Percentiles rank a stretch among this genome's conserved stretches.
Evolutionary conservation across 1,284 basidiomycete species (phyloP).

Genomic region (Phylloporus gajari): DNA sequence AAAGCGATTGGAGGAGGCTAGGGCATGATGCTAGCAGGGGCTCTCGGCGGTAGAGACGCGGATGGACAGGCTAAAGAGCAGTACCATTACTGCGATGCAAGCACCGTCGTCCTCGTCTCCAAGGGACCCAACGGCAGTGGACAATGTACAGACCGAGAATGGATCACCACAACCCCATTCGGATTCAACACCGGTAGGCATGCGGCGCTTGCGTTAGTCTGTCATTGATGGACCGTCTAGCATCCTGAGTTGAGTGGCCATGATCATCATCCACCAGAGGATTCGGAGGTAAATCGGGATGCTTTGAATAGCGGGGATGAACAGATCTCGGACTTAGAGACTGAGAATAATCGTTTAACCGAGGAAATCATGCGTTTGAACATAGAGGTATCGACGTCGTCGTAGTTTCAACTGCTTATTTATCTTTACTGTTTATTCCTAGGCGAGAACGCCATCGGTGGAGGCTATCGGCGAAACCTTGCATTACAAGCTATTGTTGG

Average conservation of each 20-base stretch:
- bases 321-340: slow-evolving; percentile 52
- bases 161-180: slow-evolving; percentile 26
- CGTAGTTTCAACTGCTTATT: neutral
- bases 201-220: slow-evolving; percentile 40
- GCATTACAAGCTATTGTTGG: slow-evolving; percentile 60
- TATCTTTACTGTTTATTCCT: slow-evolving; percentile 22
- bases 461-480: slow-evolving; percentile 58
- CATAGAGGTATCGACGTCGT: slow-evolving; percentile 53
- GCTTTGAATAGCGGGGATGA: slow-evolving; percentile 48
- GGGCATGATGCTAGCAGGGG: slow-evolving; percentile 65
- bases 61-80: slow-evolving; percentile 78
- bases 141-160: slow-evolving; percentile 43
- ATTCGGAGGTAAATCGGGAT: slow-evolving; percentile 54
- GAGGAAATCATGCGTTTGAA: slow-evolving; percentile 54
- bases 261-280: slow-evolving; percentile 32
- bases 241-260: slow-evolving; percentile 41
- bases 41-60: slow-evolving; percentile 74
- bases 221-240: slow-evolving; percentile 27
- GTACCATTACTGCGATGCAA: slow-evolving; percentile 61
- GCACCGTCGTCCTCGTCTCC: slow-evolving; percentile 44
- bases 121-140: slow-evolving; percentile 58
- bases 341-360: slow-evolving; percentile 54
- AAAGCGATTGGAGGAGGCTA: slow-evolving; percentile 65
- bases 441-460: slow-evolving; percentile 59
- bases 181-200: slow-evolving; percentile 68